Percentiles rank a stretch among this genome's conserved stretches.
These are phyloP conservation scores for Olyra latifolia DNA, from an alignment of 176 grass and related monocot genomes.

Conservation along the genomic window DNA sequence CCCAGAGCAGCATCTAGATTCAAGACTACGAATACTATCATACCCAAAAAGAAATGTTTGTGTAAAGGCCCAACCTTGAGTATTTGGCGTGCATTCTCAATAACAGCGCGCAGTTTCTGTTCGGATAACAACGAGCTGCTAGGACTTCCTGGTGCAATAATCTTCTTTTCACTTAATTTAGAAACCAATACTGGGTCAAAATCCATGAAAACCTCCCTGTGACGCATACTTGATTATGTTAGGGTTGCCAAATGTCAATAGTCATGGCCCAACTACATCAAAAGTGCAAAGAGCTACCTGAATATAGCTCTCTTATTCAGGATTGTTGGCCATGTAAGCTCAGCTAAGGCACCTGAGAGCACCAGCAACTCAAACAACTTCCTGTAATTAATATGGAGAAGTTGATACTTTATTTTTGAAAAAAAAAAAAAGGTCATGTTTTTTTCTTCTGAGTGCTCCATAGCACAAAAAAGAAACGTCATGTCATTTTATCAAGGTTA, in stretches of 20 bases:
- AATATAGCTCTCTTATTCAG: slow-evolving; percentile 83
- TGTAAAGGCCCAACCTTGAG: slow-evolving; percentile 59
- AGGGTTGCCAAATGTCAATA: background rate
- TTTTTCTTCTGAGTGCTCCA: background rate
- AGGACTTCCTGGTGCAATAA: slow-evolving; percentile 66
- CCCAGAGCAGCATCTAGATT: background rate
- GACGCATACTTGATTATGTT: slow-evolving; percentile 21
- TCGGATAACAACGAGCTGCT: slow-evolving; percentile 78
- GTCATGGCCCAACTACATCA: slow-evolving; percentile 21
- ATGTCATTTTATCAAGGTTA: background rate
- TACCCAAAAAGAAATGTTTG: background rate
- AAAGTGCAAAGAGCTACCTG: slow-evolving; percentile 55
- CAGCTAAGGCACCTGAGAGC: slow-evolving; percentile 89
- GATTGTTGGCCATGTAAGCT: slow-evolving; percentile 89
- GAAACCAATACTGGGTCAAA: slow-evolving; percentile 77
- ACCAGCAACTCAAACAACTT: slow-evolving; percentile 91
- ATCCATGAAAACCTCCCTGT: slow-evolving; percentile 95
- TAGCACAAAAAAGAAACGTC: background rate
- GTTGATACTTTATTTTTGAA: slow-evolving; percentile 12
- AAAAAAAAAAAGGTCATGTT: background rate
- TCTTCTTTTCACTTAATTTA: slow-evolving; percentile 89
- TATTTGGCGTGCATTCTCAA: slow-evolving; percentile 87
- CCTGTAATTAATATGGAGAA: slow-evolving; percentile 52
- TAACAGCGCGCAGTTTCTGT: slow-evolving; percentile 74
- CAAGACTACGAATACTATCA: background rate